These are phyloP conservation scores for Eucalyptus victrix DNA, from an alignment of 345 rosid species.

Conservation along the genomic window DNA sequence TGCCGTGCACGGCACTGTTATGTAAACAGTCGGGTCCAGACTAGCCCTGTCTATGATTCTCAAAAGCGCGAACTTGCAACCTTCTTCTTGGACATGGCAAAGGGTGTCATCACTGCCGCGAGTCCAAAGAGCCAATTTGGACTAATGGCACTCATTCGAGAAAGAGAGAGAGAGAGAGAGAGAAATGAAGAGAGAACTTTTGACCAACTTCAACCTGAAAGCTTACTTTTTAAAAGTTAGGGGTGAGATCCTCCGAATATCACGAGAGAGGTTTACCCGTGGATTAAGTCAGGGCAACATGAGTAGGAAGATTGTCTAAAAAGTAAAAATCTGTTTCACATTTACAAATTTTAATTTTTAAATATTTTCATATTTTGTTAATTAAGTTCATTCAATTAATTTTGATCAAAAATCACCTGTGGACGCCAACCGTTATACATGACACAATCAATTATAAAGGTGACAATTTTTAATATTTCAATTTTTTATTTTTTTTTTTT, in stretches of 20 bases:
- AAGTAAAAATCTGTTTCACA: too few species aligned
- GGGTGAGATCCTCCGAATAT: neutral
- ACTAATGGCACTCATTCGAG: neutral
- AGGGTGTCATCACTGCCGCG: neutral
- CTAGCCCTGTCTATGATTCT: neutral
- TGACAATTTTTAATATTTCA: too few species aligned
- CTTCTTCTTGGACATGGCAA: neutral
- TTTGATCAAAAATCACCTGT: accelerated
- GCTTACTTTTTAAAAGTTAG: neutral
- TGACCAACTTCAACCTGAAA: neutral
- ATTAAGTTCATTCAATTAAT: too few species aligned
- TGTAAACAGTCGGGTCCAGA: neutral
- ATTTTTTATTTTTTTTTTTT: accelerated
- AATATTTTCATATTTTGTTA: too few species aligned
- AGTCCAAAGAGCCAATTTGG: neutral
- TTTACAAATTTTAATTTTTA: too few species aligned
- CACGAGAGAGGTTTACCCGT: neutral
- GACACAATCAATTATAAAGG: too few species aligned
- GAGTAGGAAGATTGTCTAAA: neutral
- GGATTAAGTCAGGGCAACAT: neutral
- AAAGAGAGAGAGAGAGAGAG: neutral
- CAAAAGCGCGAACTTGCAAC: neutral
- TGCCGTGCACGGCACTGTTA: neutral
- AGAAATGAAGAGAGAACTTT: neutral
- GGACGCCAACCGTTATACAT: accelerated